Evolutionary conservation across 2,329 filamentous ascomycete genomes (phyloP), one percentile per base, ranked within the genome.

Genomic region (Arthrocladium fulminans): DNA sequence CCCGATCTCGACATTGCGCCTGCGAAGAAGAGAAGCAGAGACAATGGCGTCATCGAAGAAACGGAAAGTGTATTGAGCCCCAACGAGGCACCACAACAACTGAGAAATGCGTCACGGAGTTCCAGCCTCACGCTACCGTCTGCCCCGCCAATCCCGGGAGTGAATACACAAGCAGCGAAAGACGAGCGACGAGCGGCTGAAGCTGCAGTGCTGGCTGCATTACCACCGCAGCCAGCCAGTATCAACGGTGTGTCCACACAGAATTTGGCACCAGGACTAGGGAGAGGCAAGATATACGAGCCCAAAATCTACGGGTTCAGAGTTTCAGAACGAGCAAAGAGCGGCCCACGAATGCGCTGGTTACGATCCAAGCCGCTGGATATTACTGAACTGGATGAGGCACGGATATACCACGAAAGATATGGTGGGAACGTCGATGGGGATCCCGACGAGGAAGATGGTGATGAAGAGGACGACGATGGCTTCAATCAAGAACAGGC

Each of bases 341-440:
- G 86, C 20, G 92, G 92, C 0, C 92, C 92, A 10, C 79, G 92
- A 52, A 98, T 98, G 92, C 88, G 89, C 64, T 98, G 92, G 92
- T 72, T 98, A 59, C 81, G 92, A 57, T 82, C 84, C 67, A 84
- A 88, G 63, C 92, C 92, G 0, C 73, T 74, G 12, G 80, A 95
- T 61, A 74, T 95, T 48, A 81, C 75, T 37, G 86, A 94, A 59
- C 73, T 97, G 43, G 88, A 98, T 62, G 92, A 98, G 68, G 65
- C 65, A 51, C 56, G 61, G 41, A 60, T 64, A 39, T 67, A 65
- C 51, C 65, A 69, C 47, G 59, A 62, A 37, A 50, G 49, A 54
- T 54, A 62, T 47, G 52, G 58, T 50, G 57, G 56, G 48, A 53
- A 60, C 44, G 48, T 61, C 43, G 55, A 63, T 53, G 54, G 62